Evolutionary conservation across 2,329 filamentous ascomycete genomes (phyloP), one percentile per base, ranked within the genome.

Genomic region (Colletotrichum sublineola): DNA sequence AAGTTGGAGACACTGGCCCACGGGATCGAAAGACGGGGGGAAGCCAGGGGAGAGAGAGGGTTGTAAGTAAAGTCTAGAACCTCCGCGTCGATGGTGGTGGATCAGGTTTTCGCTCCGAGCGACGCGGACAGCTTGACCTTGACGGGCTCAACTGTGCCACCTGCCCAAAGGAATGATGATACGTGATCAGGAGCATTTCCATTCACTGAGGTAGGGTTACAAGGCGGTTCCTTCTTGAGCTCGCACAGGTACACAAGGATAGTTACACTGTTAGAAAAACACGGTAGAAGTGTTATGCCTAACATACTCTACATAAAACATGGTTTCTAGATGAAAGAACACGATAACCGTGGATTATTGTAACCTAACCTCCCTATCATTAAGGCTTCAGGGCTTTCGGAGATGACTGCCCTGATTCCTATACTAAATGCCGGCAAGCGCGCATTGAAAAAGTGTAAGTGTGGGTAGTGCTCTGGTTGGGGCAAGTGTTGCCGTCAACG

Each of bases 21-120:
- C 50, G 29, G 18, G 31, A 56, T 14, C 15, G 18, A 56, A 12
- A 9, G 50, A 31, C 12, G 50, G 14, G 44, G 42, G 18, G 18
- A 40, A 40, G 38, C 15, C 7, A 24, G 8, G 29, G 53, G 5
- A 29, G 50, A 24, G 24, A 24, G 24, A 36, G 29, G 12, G 18
- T 9, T 20, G 42, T 14, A 5, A 40, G 42, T 14, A 5, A 40
- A 38, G 62, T 55, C 62, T 64, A 55, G 62, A 64, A 64, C 62
- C 18, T 38, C 36, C 36, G 20, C 18, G 18, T 42, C 24, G 24
- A 20, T 15, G 50, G 50, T 18, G 18, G 44, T 18, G 44, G 44
- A 7, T 9, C 36, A 36, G 48, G 24, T 50, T 38, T 24, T 24
- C 24, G 24, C 24, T 24, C 24, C 24, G 24, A 24, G 24, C 24